A percentile compares a stretch with the other conserved stretches of the same genome.
These are phyloP conservation scores for Arachnopeziza araneosa DNA, from an alignment of 2,329 filamentous ascomycete species.

Conservation along the genomic window DNA sequence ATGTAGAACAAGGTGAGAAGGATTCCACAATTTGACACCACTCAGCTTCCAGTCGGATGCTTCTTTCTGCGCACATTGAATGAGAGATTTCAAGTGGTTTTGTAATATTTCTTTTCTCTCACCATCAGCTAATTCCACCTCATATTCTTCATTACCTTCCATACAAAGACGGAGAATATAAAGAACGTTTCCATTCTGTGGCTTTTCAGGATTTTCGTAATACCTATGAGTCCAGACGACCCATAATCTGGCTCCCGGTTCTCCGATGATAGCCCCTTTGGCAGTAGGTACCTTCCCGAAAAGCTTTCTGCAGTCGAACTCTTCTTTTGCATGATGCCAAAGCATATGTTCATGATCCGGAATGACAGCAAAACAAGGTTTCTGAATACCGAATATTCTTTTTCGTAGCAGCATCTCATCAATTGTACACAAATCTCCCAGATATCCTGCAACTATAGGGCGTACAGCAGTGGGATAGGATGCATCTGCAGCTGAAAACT, in stretches of 20 bases:
- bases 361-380: constrained; percentile 55
- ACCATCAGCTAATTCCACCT: constrained; percentile 2
- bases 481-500: constrained; percentile 42
- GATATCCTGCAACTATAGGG: constrained; percentile 50
- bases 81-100: constrained; percentile 52
- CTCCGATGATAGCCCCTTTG: constrained; percentile 62
- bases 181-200: constrained; percentile 52
- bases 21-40: constrained; percentile 78
- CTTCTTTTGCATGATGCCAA: constrained; percentile 76
- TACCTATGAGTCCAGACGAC: constrained; percentile 64
- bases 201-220: constrained; percentile 43
- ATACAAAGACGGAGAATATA: constrained; percentile 64
- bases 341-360: constrained; percentile 63
- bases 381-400: constrained; percentile 34
- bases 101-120: constrained; percentile 14
- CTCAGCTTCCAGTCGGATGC: constrained; percentile 65
- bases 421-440: constrained; percentile 53
- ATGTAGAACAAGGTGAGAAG: constrained; percentile 45
- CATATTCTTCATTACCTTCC: constrained; percentile 46
- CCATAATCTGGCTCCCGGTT: constrained; percentile 56
- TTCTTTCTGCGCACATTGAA: constrained; percentile 61
- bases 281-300: constrained; percentile 49
- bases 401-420: constrained; percentile 52
- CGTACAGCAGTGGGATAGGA: constrained; percentile 24
- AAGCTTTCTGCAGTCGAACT: constrained; percentile 63